These are phyloP conservation scores for Pleurotus cornucopiae DNA, from an alignment of 768 basidiomycete genomes.

Conservation along the genomic window DNA sequence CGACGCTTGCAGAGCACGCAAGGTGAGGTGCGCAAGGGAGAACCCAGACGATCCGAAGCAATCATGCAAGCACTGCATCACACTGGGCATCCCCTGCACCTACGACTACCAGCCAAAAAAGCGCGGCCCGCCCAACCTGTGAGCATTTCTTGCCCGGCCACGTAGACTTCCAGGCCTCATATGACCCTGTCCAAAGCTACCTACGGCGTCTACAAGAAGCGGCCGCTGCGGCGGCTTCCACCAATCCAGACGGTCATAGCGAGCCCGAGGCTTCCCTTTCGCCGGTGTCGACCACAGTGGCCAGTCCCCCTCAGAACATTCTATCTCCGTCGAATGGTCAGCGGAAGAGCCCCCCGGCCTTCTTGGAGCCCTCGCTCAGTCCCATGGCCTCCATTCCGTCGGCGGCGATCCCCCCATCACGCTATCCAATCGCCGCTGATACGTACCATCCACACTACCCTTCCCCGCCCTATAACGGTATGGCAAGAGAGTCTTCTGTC, in stretches of 20 bases:
- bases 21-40: constrained; percentile 81
- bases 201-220: constrained; percentile 79
- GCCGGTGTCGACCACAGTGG: constrained; percentile 37
- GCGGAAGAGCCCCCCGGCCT: constrained; percentile 42
- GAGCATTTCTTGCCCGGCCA: constrained; percentile 22
- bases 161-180: constrained; percentile 8
- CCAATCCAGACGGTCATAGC: constrained; percentile 21
- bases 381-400: constrained; percentile 35
- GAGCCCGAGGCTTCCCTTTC: constrained; percentile 37
- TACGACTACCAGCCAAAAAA: constrained; percentile 95
- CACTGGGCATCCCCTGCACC: constrained; percentile 79
- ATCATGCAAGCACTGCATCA: constrained; percentile 83
- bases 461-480: constrained; percentile 20
- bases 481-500: constrained; percentile 15
- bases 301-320: constrained; percentile 45
- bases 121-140: constrained; percentile 90
- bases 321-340: constrained; percentile 40
- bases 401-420: constrained; percentile 55
- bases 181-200: constrained; percentile 42
- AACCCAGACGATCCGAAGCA: constrained; percentile 73
- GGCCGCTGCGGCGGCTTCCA: constrained; percentile 50
- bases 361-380: constrained; percentile 48
- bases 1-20: constrained; percentile 83
- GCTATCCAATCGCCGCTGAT: constrained; percentile 69
- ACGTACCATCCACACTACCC: constrained; percentile 57